phyloP scores from a whole-genome alignment of 2,329 filamentous ascomycete genomes.

The Macrophomina phaseolina region DNA sequence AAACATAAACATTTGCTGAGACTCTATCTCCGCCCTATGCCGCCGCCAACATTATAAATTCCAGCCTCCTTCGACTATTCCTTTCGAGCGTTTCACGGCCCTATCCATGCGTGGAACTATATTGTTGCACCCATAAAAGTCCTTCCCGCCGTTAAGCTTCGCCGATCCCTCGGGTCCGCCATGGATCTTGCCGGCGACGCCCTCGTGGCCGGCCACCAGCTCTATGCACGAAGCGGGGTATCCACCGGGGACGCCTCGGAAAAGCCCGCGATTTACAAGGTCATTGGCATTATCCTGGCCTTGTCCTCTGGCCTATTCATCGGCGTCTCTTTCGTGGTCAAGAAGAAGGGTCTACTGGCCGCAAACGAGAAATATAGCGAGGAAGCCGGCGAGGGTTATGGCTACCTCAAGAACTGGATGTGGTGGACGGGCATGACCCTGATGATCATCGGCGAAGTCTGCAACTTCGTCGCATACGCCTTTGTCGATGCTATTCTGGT shows the following conservation, averaged over 20 bases:
- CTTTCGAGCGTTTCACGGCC: not conserved
- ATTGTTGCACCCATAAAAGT: constrained; percentile 29
- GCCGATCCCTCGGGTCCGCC: constrained; percentile 30
- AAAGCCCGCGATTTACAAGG: constrained; percentile 71
- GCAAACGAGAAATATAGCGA: constrained; percentile 97
- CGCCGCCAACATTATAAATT: constrained; percentile 28
- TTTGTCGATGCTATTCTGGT: constrained; percentile 97
- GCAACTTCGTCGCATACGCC: constrained; percentile 96
- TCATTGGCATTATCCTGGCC: constrained; percentile 83
- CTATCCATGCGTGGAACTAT: not conserved
- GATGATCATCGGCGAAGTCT: constrained; percentile 96
- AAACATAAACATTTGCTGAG: constrained; percentile 22
- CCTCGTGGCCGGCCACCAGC: constrained; percentile 47
- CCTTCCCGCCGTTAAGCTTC: constrained; percentile 27
- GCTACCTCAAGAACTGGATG: constrained; percentile 91
- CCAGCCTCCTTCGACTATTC: not conserved
- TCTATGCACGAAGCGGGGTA: constrained; percentile 53
- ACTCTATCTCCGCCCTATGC: constrained; percentile 28
- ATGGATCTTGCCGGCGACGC: constrained; percentile 53
- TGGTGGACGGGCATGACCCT: constrained; percentile 97
- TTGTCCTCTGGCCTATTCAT: constrained; percentile 91
- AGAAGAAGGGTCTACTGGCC: constrained; percentile 88
- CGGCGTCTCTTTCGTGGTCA: constrained; percentile 91
- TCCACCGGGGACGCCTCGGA: constrained; percentile 36
- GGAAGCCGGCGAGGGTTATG: constrained; percentile 93